A percentile compares a stretch with the other conserved stretches of the same genome.
Evolutionary conservation across 2,329 filamentous ascomycete species (phyloP).

Genomic region (Xylariaceae sp.): DNA sequence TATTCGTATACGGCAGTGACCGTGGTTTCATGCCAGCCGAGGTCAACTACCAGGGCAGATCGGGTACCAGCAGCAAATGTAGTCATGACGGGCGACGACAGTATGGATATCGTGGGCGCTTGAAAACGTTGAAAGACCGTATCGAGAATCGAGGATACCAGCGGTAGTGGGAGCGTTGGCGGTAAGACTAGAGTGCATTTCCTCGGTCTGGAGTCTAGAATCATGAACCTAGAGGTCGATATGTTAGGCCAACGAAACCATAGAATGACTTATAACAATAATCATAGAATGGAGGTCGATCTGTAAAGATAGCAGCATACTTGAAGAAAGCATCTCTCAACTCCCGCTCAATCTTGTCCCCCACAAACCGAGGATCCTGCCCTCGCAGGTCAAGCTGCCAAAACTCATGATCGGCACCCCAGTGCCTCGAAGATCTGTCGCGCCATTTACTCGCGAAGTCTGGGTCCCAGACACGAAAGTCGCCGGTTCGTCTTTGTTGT

Average conservation of each 20-base stretch:
- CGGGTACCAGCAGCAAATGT: conserved; percentile 76
- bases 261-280: background rate
- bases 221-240: conserved; percentile 46
- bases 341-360: conserved; percentile 80
- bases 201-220: conserved; percentile 71
- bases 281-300: background rate
- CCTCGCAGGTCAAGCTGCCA: conserved; percentile 72
- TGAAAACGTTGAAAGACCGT: conserved; percentile 78
- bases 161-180: conserved; percentile 67
- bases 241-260: background rate
- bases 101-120: conserved; percentile 70
- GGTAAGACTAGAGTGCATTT: conserved; percentile 72
- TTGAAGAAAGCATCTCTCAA: conserved; percentile 78
- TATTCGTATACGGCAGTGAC: conserved; percentile 88
- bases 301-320: conserved; percentile 42
- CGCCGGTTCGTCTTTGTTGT: conserved; percentile 69
- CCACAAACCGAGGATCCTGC: conserved; percentile 71
- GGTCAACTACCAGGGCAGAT: conserved; percentile 79
- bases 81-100: conserved; percentile 70
- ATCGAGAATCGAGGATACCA: conserved; percentile 70
- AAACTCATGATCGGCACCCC: conserved; percentile 64
- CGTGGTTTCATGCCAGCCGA: conserved; percentile 88
- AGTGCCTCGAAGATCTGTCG: conserved; percentile 45
- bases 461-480: conserved; percentile 67
- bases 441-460: conserved; percentile 47